Evolutionary conservation across 257 asterid species (phyloP), one percentile per base, ranked within the genome.

Genomic region (Linaria vulgaris): DNA sequence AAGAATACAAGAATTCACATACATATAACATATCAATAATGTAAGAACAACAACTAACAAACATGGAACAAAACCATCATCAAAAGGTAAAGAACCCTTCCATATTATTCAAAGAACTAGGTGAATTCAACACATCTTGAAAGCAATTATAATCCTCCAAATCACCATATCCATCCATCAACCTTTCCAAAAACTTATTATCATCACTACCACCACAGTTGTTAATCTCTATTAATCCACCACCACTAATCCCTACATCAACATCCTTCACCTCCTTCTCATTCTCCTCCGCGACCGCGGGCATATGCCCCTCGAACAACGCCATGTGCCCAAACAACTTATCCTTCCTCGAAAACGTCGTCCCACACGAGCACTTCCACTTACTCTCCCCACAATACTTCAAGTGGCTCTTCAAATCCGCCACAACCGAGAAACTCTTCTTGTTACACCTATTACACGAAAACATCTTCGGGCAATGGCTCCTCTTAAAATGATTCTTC

Each of bases 261-360:
- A 61, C 52, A 9, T 63, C 64, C 63, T 62, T 64, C 45, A 5
- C 61, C 22, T 56, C 78, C 5, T 71, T 77, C 53, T 41, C 79
- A 2, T 16, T 69, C 10, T 69, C 89, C 10, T 52, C 85, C 74
- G 10, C 57, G 50, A 85, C 79, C 3, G 91, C 87, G 17, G 99
- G 99, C 97, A 89, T 85, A 25, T 92, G 99, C 5, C 99, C 99
- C 57, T 92, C 96, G 19, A 92, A 92, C 80, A 89, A 75, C 0
- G 86, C 88, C 81, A 92, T 81, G 65, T 92, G 99, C 19, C 97
- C 91, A 34, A 89, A 86, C 67, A 92, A 72, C 85, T 92, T 89
- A 61, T 92, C 99, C 88, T 92, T 92, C 2, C 97, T 45, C 8
- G 96, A 85, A 50, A 92, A 92, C 31, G 75, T 83, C 4, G 95